Evolutionary conservation across 306 rosid species (phyloP), one percentile per base, ranked within the genome.

Genomic region (Castanospermum australe): DNA sequence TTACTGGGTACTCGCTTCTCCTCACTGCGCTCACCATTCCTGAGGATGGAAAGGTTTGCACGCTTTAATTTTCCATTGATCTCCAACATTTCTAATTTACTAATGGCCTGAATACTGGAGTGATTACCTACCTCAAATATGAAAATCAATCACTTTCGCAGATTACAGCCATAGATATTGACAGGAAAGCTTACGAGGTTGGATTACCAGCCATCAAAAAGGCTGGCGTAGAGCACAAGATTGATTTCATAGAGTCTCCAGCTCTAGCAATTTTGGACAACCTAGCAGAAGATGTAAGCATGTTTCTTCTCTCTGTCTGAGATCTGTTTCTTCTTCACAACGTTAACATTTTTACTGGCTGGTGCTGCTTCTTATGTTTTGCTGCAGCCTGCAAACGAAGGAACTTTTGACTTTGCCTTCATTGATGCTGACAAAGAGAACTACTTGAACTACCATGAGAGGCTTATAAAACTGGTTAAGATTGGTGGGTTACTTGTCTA

Each of bases 211-310:
- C 86, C 30, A 86, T 86, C 0, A 86, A 45, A 81, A 91, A 85
- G 76, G 91, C 92, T 3, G 92, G 97, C 8, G 85, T 91, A 7
- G 89, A 86, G 52, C 88, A 91, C 84, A 91, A 91, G 84, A 88
- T 89, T 39, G 82, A 86, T 61, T 86, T 86, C 76, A 74, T 89
- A 0, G 83, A 89, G 42, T 91, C 92, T 4, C 79, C 80, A 1
- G 92, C 92, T 56, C 71, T 84, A n/a, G 90, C 88, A 22, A 17
- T 87, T 74, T 82, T 88, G 62, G 91, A 86, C 63, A 77, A 84
- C 33, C 84, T 91, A 0, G 20, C 89, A 30, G 76, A 87, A 83
- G 82, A 86, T 55, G 93, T 77, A 74, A 79, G 84, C 68, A 30
- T 44, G 17, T 5, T 17, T 15, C 32, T 35, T 42, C 38, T 10